Conservation (phyloP, 495 filamentous ascomycete genomes). For the Diplogelasinospora grovesii region DNA sequence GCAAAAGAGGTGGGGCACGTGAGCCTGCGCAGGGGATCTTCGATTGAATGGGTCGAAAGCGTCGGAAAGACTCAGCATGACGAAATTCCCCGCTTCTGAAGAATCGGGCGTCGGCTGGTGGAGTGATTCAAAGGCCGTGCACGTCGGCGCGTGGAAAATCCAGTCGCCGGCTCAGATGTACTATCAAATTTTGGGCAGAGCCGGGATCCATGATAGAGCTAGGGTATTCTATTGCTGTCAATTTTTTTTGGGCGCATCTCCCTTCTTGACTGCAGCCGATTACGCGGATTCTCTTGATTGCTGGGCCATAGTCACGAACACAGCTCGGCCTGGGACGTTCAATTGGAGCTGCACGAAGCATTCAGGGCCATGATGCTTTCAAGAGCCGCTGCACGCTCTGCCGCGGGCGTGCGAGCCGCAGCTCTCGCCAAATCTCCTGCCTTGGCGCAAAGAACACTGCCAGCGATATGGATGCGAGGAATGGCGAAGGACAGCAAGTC, state of each 20-base stretch:
- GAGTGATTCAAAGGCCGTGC: neutral
- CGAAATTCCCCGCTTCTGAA: slow-evolving; percentile 14
- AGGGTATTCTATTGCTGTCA: too few species aligned
- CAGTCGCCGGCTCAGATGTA: too few species aligned
- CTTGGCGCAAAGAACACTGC: slow-evolving; percentile 15
- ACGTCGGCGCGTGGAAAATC: neutral
- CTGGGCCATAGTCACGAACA: too few species aligned
- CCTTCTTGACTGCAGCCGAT: too few species aligned
- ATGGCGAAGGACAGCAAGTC: slow-evolving; percentile 34
- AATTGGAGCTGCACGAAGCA: too few species aligned
- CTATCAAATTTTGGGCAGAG: too few species aligned
- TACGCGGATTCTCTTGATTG: too few species aligned
- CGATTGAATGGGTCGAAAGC: neutral
- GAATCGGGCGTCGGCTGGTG: neutral
- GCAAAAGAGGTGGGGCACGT: slow-evolving; percentile 21
- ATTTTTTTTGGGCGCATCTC: too few species aligned
- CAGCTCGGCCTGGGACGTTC: too few species aligned
- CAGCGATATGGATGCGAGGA: slow-evolving; percentile 31
- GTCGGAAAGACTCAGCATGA: slow-evolving; percentile 5
- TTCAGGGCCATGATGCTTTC: slow-evolving; percentile 39
- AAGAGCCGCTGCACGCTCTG: slow-evolving; percentile 34
- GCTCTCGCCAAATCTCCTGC: slow-evolving; percentile 21
- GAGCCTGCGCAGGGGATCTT: slow-evolving; percentile 4
- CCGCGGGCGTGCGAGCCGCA: slow-evolving; percentile 13
- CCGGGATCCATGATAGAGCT: too few species aligned